A percentile compares a stretch with the other conserved stretches of the same genome.
These are phyloP conservation scores for Fraxinus cuspidata DNA, from an alignment of 257 asterid genomes.

Conservation along the genomic window DNA sequence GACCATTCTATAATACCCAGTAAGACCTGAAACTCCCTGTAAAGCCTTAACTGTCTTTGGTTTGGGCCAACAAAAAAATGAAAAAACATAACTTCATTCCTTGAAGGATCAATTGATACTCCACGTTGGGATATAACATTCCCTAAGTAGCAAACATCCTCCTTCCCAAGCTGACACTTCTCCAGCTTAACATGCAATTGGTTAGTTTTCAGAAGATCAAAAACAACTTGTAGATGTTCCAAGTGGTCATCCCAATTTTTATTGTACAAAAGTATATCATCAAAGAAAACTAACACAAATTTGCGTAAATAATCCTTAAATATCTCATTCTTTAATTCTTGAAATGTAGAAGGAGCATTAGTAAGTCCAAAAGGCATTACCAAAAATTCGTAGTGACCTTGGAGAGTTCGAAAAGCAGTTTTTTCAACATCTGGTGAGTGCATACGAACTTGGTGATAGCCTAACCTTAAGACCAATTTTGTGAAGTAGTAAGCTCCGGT, in stretches of 20 bases:
- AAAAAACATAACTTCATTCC: background rate
- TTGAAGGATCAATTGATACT: background rate
- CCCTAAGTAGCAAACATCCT: background rate
- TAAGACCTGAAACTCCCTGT: background rate
- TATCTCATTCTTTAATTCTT: background rate
- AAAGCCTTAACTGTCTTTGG: background rate
- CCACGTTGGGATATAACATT: background rate
- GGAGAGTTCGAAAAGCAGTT: background rate
- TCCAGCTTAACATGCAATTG: background rate
- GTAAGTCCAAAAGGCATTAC: background rate
- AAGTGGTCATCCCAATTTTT: background rate
- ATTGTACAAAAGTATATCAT: slow-evolving; percentile 8
- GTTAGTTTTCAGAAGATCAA: background rate
- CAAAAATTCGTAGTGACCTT: background rate
- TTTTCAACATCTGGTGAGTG: background rate
- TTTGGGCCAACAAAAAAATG: background rate
- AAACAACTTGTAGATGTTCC: background rate
- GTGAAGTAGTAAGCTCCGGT: background rate
- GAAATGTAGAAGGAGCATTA: slow-evolving; percentile 7
- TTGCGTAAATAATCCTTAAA: background rate
- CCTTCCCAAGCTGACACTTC: background rate
- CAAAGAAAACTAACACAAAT: slow-evolving; percentile 2
- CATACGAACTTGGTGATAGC: slow-evolving; percentile 9
- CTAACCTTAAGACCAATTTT: background rate
- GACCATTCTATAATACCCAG: background rate